These are phyloP conservation scores for Cladorrhinum sp. DNA, from an alignment of 2,329 filamentous ascomycete species.

Conservation along the genomic window DNA sequence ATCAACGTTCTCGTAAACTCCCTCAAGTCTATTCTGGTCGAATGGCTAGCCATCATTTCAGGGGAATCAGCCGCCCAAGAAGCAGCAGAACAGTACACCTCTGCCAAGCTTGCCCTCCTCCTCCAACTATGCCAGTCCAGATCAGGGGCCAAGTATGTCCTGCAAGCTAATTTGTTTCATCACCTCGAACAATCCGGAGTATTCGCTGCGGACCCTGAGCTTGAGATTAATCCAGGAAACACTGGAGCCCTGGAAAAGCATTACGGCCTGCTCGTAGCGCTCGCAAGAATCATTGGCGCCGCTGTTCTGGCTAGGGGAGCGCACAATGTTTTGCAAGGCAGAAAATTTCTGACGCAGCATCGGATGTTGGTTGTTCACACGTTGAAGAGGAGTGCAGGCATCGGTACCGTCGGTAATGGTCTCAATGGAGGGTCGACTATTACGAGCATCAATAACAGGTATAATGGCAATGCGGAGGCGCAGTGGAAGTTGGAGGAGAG, in stretches of 20 bases:
- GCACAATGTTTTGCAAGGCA: constrained; percentile 77
- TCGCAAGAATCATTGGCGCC: constrained; percentile 78
- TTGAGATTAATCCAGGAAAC: constrained; percentile 74
- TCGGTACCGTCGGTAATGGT: constrained; percentile 50
- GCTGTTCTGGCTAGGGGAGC: constrained; percentile 77
- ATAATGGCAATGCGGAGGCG: constrained; percentile 8
- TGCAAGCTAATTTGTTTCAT: constrained; percentile 84
- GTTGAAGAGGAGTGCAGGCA: constrained; percentile 83
- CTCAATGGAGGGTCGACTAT: neutral
- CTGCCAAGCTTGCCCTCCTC: constrained; percentile 78
- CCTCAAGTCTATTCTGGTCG: constrained; percentile 71
- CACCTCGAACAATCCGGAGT: constrained; percentile 78
- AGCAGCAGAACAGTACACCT: constrained; percentile 45
- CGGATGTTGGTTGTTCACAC: constrained; percentile 81
- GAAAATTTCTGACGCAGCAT: constrained; percentile 78
- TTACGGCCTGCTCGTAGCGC: constrained; percentile 76
- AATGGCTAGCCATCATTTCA: constrained; percentile 59
- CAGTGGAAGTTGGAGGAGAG: constrained; percentile 53
- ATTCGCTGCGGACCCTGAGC: constrained; percentile 86
- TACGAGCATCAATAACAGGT: neutral
- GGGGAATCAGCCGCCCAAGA: constrained; percentile 33
- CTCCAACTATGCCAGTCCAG: constrained; percentile 81
- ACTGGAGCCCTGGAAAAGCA: constrained; percentile 71
- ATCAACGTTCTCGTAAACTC: constrained; percentile 87
- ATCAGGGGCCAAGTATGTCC: constrained; percentile 78